Evolutionary conservation across 208 protist genomes (phyloP).

Genomic region (Phytomonas francai): DNA sequence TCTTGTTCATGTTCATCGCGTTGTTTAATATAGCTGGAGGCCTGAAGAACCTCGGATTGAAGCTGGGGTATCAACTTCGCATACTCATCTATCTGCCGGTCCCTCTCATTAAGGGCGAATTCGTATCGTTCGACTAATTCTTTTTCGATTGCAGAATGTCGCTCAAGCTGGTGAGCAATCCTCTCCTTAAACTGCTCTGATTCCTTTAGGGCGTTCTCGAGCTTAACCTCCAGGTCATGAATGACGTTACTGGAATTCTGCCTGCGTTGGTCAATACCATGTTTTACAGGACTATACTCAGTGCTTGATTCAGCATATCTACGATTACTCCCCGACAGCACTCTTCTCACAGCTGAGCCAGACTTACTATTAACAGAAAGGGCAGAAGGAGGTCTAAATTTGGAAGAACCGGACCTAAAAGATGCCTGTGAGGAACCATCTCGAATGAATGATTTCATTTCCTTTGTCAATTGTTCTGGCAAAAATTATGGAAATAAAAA

Average conservation of each 20-base stretch:
- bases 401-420: background rate
- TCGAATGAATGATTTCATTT: background rate
- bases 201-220: conserved; percentile 27
- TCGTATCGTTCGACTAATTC: conserved; percentile 36
- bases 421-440: background rate
- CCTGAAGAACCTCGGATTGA: conserved; percentile 52
- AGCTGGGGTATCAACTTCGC: conserved; percentile 33
- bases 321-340: background rate
- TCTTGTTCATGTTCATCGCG: conserved; percentile 56
- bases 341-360: background rate
- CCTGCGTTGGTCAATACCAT: background rate
- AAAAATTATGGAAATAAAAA: background rate
- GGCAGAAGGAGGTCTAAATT: background rate
- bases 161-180: conserved; percentile 27
- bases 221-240: conserved; percentile 29
- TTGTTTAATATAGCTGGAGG: conserved; percentile 45
- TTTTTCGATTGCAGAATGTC: conserved; percentile 20
- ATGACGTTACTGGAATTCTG: background rate
- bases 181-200: conserved; percentile 24
- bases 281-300: background rate
- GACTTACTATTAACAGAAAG: background rate
- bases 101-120: conserved; percentile 44
- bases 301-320: background rate
- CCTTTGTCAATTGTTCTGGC: background rate
- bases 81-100: conserved; percentile 50